phyloP scores from a whole-genome alignment of 2,329 filamentous ascomycete species.

The Alternaria sp. region DNA sequence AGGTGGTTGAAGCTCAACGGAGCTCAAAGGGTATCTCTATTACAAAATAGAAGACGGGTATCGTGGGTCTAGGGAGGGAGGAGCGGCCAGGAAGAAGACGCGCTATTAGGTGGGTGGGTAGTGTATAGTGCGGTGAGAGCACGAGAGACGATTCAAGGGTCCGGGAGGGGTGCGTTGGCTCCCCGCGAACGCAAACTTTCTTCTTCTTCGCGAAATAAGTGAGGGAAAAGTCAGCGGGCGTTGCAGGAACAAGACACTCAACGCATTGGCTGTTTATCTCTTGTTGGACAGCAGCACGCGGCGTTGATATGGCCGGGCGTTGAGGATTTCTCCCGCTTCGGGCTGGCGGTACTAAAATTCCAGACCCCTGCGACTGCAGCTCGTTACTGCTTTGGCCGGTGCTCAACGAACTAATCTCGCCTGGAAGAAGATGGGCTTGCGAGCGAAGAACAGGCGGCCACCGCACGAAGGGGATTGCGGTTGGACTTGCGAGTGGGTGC shows the following conservation, averaged over 20 bases:
- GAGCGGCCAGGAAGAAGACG: conserved; percentile 22
- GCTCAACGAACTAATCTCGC: conserved; percentile 37
- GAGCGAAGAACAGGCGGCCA: conserved; percentile 4
- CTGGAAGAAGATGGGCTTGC: conserved; percentile 24
- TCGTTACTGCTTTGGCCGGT: conserved; percentile 30
- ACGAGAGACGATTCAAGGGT: conserved; percentile 11
- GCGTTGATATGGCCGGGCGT: conserved; percentile 27
- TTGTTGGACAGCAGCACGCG: conserved; percentile 28
- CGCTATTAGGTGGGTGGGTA: conserved; percentile 16
- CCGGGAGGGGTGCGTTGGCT: conserved; percentile 20
- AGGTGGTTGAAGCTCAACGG: conserved; percentile 26
- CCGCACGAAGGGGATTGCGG: not conserved
- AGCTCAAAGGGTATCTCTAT: conserved; percentile 37
- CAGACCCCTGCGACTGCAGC: conserved; percentile 35
- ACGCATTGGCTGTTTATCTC: conserved; percentile 44
- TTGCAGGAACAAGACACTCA: conserved; percentile 29
- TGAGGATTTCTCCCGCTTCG: conserved; percentile 41
- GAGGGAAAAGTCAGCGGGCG: conserved; percentile 21
- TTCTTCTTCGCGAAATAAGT: not conserved
- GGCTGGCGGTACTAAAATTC: conserved; percentile 37
- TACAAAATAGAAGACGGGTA: conserved; percentile 28
- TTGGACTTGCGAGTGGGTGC: conserved; percentile 21
- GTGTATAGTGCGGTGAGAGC: conserved; percentile 18
- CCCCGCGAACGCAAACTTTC: conserved; percentile 13
- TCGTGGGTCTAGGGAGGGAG: conserved; percentile 22